Evolutionary conservation across 2,329 filamentous ascomycete genomes (phyloP), one percentile per base, ranked within the genome.

Genomic region (Clarireedia sp.): DNA sequence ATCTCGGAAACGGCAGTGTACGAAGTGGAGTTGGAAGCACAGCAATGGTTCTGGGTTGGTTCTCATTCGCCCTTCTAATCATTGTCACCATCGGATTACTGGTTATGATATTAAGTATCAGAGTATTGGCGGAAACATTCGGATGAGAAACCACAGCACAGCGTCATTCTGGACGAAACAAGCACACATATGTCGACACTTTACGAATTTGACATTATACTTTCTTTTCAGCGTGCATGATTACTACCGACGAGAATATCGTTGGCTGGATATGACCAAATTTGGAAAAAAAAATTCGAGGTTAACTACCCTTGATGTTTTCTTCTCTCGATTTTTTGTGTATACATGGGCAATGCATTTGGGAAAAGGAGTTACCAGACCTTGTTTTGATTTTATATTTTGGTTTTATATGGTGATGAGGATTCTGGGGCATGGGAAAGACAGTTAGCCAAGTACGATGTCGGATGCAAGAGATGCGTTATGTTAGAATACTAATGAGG

Each of bases 21-120:
- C 83, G 80, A 70, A 89, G 86, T 55, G 91, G 91, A 36, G 90
- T 96, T 12, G 91, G 91, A n/a, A 91, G 89, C 48, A 89, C 86
- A 40, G 92, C 94, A 55, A 97, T 99, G 89, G 89, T 96, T 17
- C 78, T 99, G 67, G 94, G 94, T 57, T 99, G 94, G 94, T 97
- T 99, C 73, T 89, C 89, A 43, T 97, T 99, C 68, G 87, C 89
- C 21, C 72, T 97, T 52, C 78, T 99, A 62, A 95, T 99, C 65
- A 86, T 97, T 59, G 92, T 97, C 52, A 97, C 92, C 48, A 94
- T 97, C 67, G 94, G 92, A 55, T 73, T 97, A 71, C 76, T 99
- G 60, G 87, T 96, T 67, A 97, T 97, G 90, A 96, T 96, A 66
- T 75, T 97, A 70, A 96, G 90, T 74, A 94, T 96, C 69, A 81